Base-by-base conservation (phyloP, 2,329 filamentous ascomycete species). In the Cucurbitaria berberidis region DNA sequence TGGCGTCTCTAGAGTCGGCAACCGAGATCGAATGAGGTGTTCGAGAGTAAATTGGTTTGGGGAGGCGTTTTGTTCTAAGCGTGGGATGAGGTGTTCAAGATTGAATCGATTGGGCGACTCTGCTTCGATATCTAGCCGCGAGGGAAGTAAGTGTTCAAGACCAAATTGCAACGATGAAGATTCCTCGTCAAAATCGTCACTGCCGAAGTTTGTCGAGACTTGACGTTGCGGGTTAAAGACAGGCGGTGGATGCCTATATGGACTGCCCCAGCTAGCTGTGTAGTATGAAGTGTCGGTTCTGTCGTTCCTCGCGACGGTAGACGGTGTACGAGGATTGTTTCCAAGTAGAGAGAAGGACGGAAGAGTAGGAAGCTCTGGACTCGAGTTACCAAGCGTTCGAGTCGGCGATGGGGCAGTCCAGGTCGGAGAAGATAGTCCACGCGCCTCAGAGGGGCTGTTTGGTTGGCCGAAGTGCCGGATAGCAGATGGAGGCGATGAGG, bases 221-320 rank as follows among this genome's bases (percentile, higher is more conserved):
- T 61, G 62, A 35, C 65, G 73, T 57, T 62, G 65, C 3, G 57
- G 57, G 53, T 70, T 67, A 60, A 70, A 71, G 15, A 57, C 70
- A 75, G 63, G 88, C 11, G 82, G 79, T 34, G 88, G 83, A 57
- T 82, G 83, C 49, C 89, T 87, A 77, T 96, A 96, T 19, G 93
- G 93, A 48, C 92, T 96, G 51, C 93, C 93, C 92, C 93, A 96
- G 73, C 89, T 93, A 43, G 91, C 89, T 41, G 91, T 95, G 69
- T 85, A 85, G 70, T 84, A 85, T 41, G 80, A 73, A 53, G 79
- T 81, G 58, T 81, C 80, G 39, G 77, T 76, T 61, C 65, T 63
- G 21, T 69, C 68, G 63, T 71, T 67, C 29, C 66, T 64, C 21
- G 66, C 67, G 51, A 63, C 68, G 6, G 68, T 74, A 35, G 72